Base-by-base conservation (phyloP, 495 filamentous ascomycete species). In the Barbatosphaeria neglecta region DNA sequence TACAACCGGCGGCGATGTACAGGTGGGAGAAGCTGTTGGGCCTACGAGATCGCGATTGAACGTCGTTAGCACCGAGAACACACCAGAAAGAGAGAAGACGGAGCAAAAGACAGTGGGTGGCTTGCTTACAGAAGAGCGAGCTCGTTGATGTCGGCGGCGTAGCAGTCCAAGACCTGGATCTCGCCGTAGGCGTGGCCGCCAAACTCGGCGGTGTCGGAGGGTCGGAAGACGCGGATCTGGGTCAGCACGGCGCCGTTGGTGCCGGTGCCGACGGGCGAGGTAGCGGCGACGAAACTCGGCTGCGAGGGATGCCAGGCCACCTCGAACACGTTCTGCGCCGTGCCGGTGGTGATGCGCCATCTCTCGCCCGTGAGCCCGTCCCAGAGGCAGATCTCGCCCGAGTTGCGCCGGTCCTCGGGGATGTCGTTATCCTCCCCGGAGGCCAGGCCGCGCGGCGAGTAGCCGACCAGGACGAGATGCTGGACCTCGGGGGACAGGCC, bases 111-210 rank as follows among this genome's bases (percentile, higher is more conserved):
- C 9, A 31, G 2, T 11, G 31, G 9, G n/a, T n/a, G n/a, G n/a
- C 27, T 1, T 33, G 49, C 62, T 51, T 64, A 76, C 75, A 71
- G 71, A 17, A 81, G 67, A 0, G 81, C 78, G 5, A 96, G 70
- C 53, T 89, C 86, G 53, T 96, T 96, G 55, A 97, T 87, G 59
- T 98, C 92, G 0, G 75, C 51, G 0, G 92, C 90, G 16, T 76
- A 67, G 55, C 87, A 95, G 48, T 93, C 82, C 1, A 81, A 55
- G 1, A 64, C 62, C 41, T 68, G 63, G 20, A 70, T 48, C 9
- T 62, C 58, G 27, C 47, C 51, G 27, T 65, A 72, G 19, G 62
- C 62, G 24, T 53, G 50, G 27, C 50, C 54, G 0, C 54, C 58
- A n/a, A 55, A 52, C 18, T 62, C 55, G 8, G 53, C 39, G 20